These are phyloP conservation scores for Beauveria brongniartii DNA, from an alignment of 2,329 filamentous ascomycete genomes.

Conservation along the genomic window DNA sequence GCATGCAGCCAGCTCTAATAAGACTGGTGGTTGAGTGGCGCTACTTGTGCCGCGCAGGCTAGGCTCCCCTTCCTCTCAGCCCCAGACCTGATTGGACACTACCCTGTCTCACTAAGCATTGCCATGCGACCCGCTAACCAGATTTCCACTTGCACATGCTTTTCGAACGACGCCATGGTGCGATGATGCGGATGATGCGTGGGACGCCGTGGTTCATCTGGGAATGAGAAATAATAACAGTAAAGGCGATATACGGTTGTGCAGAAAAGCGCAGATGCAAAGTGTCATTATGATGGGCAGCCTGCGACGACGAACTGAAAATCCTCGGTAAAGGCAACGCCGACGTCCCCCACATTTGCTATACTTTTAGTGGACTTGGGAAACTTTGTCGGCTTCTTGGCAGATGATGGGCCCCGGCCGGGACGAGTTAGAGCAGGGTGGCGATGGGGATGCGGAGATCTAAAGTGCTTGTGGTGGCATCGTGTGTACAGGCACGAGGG, in stretches of 20 bases:
- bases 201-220: neutral
- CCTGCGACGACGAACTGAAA: neutral
- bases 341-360: neutral
- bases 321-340: neutral
- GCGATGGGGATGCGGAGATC: neutral
- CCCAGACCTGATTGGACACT: neutral
- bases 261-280: too few relatives aligned
- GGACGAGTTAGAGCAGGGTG: neutral
- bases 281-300: too few relatives aligned
- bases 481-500: neutral
- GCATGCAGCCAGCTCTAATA: too few relatives aligned
- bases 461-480: neutral
- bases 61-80: neutral
- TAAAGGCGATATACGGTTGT: too few relatives aligned
- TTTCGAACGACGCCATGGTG: neutral
- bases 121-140: neutral
- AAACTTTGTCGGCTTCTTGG: neutral
- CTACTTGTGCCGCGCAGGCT: neutral
- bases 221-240: too few relatives aligned
- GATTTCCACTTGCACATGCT: constrained; percentile 7
- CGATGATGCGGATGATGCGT: neutral
- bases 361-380: neutral
- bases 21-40: too few relatives aligned
- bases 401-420: neutral
- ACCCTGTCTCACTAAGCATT: neutral